Evolutionary conservation across 2,329 filamentous ascomycete genomes (phyloP).

Genomic region (Sporothrix globosa): DNA sequence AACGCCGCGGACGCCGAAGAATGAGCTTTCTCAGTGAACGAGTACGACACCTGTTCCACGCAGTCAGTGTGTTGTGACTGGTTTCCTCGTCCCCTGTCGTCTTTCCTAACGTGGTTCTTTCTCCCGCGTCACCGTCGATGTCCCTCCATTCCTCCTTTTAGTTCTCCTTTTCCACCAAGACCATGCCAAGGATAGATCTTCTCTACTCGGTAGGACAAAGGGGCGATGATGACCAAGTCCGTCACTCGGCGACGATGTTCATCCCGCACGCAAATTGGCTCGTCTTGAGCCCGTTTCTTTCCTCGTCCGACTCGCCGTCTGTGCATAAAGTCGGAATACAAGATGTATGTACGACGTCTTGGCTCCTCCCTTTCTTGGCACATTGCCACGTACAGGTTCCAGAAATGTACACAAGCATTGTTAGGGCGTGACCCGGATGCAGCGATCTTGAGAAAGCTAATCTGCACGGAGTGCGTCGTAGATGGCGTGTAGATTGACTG

Average conservation of each 20-base stretch:
- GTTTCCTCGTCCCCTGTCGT: background rate
- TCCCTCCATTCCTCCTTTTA: background rate
- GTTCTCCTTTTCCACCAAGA: background rate
- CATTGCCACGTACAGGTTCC: background rate
- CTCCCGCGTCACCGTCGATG: background rate
- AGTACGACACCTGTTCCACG: background rate
- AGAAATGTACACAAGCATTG: background rate
- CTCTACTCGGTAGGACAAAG: conserved; percentile 6
- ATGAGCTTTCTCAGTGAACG: background rate
- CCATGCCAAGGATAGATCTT: conserved; percentile 7
- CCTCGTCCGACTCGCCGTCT: background rate
- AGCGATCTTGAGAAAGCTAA: background rate
- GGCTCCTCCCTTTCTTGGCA: conserved; percentile 5
- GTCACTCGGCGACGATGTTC: background rate
- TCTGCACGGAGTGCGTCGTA: background rate
- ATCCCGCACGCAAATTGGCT: background rate
- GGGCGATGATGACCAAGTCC: background rate
- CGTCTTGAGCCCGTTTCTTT: background rate
- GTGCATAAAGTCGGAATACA: background rate
- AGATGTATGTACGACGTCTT: conserved; percentile 2
- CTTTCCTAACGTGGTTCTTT: background rate
- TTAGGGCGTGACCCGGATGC: background rate
- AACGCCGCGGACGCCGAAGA: conserved; percentile 5
- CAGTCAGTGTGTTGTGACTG: background rate
- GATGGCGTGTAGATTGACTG: background rate